Conservation (phyloP, 768 basidiomycete species). For the Cubamyces lactineus region DNA sequence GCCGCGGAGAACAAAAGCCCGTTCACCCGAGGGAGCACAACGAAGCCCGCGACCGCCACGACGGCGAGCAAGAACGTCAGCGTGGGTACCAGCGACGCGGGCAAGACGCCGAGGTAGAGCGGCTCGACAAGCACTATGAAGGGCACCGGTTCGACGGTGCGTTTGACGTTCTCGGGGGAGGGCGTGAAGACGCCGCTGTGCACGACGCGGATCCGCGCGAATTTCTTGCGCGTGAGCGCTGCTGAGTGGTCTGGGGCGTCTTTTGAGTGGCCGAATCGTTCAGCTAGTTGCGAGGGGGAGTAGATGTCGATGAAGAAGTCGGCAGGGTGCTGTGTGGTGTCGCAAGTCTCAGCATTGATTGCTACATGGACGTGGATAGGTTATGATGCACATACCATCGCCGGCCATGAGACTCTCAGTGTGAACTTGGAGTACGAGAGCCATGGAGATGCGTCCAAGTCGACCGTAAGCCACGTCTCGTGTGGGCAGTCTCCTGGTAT, state of each 20-base stretch:
- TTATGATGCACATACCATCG: constrained; percentile 35
- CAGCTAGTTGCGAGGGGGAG: constrained; percentile 38
- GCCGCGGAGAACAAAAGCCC: constrained; percentile 19
- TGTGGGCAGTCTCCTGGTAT: constrained; percentile 26
- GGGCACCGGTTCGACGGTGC: constrained; percentile 41
- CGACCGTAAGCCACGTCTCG: constrained; percentile 37
- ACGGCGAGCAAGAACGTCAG: constrained; percentile 36
- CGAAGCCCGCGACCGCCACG: constrained; percentile 29
- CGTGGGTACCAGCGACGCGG: constrained; percentile 50
- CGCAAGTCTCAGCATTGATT: not conserved
- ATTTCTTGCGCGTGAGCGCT: constrained; percentile 44
- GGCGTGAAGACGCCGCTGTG: constrained; percentile 57
- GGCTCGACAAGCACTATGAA: constrained; percentile 63
- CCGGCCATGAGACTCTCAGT: constrained; percentile 40
- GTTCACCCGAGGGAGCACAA: constrained; percentile 27
- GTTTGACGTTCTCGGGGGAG: not conserved
- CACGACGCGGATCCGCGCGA: constrained; percentile 60
- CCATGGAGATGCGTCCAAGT: constrained; percentile 35
- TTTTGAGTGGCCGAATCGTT: constrained; percentile 14
- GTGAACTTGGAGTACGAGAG: constrained; percentile 34
- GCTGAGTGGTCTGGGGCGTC: not conserved
- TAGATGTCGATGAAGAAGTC: constrained; percentile 47
- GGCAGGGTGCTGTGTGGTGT: constrained; percentile 43
- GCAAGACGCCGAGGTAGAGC: constrained; percentile 59
- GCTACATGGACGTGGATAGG: no score